phyloP scores from a whole-genome alignment of 176 grass and related monocot species.

The Zoysia pacifica region DNA sequence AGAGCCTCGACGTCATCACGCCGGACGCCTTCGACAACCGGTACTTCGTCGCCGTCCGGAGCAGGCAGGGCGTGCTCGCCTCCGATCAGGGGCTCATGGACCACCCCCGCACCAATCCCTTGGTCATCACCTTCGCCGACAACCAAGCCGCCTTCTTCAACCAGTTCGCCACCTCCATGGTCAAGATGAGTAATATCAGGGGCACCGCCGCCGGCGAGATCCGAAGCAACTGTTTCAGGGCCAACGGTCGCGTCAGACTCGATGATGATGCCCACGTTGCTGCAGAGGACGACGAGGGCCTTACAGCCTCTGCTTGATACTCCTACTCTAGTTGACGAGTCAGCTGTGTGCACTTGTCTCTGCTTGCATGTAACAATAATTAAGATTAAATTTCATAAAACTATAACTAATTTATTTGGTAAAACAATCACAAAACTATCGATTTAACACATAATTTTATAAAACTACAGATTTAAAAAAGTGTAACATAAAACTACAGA shows the following conservation, averaged over 20 bases:
- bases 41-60: constrained; percentile 30
- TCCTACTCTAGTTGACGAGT: no score
- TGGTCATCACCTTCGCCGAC: neutral
- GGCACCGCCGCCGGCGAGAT: neutral
- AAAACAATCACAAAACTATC: no score
- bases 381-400: no score
- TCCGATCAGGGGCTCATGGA: constrained; percentile 35
- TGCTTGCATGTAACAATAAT: no score
- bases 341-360: no score
- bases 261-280: no score
- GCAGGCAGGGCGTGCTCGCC: constrained; percentile 17
- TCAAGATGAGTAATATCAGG: neutral
- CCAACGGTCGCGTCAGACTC: neutral
- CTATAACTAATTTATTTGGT: no score
- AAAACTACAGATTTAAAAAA: no score
- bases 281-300: neutral
- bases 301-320: constrained; percentile 9
- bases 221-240: neutral
- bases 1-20: constrained; percentile 17
- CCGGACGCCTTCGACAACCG: constrained; percentile 46
- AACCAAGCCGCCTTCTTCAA: neutral
- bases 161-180: neutral
- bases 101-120: neutral
- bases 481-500: no score
- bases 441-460: no score